Evolutionary conservation across 2,329 filamentous ascomycete species (phyloP), one percentile per base, ranked within the genome.

Genomic region (Ophiosphaerella herpotricha): DNA sequence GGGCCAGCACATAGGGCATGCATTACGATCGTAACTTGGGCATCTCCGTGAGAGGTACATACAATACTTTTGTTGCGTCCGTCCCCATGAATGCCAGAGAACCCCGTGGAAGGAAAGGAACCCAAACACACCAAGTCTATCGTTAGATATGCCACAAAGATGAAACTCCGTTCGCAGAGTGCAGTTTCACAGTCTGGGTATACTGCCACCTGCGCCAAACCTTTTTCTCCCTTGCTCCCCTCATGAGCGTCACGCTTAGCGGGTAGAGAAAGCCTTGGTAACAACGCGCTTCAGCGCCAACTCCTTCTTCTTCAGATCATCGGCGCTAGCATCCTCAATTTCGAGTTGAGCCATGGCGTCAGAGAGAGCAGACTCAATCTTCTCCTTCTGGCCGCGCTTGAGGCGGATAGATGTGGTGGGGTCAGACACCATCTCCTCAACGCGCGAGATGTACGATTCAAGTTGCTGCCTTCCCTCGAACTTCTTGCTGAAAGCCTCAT

Each of bases 281-380:
- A 99, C 92, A 67, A 96, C 85, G 73, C 94, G 85, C 91, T 97
- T 99, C 61, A 99, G 85, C 55, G 91, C 91, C 64, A 99, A 83
- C 85, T 99, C 94, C 88, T 97, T 96, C 91, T 97, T 97, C 90
- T 96, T 97, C 68, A 99, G 83, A 75, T 99, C 94, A 68, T 99
- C 95, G 55, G 91, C 89, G 57, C 81, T 80, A 50, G 90, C 90
- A 67, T 99, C 95, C 78, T 93, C 90, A 73, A 99, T 82, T 86
- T 99, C 94, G 60, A 99, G 89, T 80, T 95, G 89, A 61, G 86
- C 90, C 94, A 99, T 97, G 68, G 94, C 94, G 71, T 99, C 94
- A 78, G 88, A 93, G 68, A 99, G 90, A 66, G 91, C 90, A 74
- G 89, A 87, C 86, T 99, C 94, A 64, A 99, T 97, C 89, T 96